A percentile compares a stretch with the other conserved stretches of the same genome.
phyloP scores from a whole-genome alignment of 2,329 filamentous ascomycete genomes.

The Coniochaeta ligniaria region DNA sequence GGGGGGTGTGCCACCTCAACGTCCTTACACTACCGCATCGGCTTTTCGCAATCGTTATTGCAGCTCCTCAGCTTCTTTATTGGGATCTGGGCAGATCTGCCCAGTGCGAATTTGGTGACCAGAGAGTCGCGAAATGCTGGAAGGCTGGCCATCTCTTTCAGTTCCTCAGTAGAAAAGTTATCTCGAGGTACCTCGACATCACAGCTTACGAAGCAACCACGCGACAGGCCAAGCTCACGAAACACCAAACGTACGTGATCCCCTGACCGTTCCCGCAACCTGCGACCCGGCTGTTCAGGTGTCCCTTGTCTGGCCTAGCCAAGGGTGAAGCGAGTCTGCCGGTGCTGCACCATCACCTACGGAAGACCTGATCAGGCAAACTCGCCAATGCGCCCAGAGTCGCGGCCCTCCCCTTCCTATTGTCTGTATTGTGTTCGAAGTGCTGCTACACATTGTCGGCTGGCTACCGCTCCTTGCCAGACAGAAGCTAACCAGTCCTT shows the following conservation, averaged over 20 bases:
- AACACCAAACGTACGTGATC: constrained; percentile 36
- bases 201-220: background rate
- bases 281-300: constrained; percentile 23
- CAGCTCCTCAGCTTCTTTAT: constrained; percentile 11
- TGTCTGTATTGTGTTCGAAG: constrained; percentile 2
- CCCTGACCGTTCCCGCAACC: constrained; percentile 23
- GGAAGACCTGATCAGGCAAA: constrained; percentile 17
- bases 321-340: constrained; percentile 14
- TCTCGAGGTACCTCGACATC: background rate
- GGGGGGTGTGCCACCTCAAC: background rate
- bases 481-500: constrained; percentile 10
- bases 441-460: constrained; percentile 8
- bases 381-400: constrained; percentile 8
- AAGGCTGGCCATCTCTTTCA: background rate
- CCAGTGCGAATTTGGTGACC: background rate
- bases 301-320: constrained; percentile 17
- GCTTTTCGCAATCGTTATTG: constrained; percentile 14
- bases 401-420: background rate
- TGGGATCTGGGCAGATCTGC: background rate
- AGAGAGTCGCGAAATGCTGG: background rate
- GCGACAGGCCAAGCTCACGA: constrained; percentile 23
- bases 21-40: constrained; percentile 30
- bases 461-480: constrained; percentile 10
- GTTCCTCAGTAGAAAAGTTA: background rate
- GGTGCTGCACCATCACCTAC: constrained; percentile 6